These are phyloP conservation scores for Acer campestre DNA, from an alignment of 345 rosid genomes.

Conservation along the genomic window DNA sequence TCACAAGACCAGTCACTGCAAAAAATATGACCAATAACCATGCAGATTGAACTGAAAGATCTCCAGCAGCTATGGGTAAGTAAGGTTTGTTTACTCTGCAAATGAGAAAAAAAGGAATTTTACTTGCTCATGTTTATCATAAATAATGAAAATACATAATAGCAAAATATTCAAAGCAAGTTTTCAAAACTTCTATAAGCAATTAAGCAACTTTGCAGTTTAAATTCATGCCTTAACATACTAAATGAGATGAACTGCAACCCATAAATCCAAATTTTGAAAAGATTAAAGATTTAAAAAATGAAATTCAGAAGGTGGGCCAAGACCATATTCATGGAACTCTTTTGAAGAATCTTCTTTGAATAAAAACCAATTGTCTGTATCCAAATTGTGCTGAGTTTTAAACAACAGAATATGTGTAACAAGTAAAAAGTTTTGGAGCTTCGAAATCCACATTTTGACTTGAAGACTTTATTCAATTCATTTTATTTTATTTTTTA, in stretches of 20 bases:
- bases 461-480: slow-evolving; percentile 9
- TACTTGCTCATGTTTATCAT: background rate
- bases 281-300: background rate
- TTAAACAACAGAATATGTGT: background rate
- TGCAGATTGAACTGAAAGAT: slow-evolving; percentile 87
- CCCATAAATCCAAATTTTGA: slow-evolving; percentile 1
- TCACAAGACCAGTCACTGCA: slow-evolving; percentile 68
- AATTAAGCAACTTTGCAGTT: background rate
- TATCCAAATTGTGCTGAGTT: background rate
- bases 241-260: background rate
- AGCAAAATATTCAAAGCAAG: slow-evolving; percentile 2
- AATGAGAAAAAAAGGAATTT: slow-evolving; percentile 22
- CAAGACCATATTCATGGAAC: background rate
- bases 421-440: background rate
- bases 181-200: background rate
- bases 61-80: slow-evolving; percentile 98
- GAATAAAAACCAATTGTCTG: background rate
- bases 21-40: slow-evolving; percentile 86
- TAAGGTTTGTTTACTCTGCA: slow-evolving; percentile 98
- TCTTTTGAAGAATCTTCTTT: background rate
- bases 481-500: background rate
- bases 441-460: background rate
- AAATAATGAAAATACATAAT: background rate
- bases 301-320: background rate
- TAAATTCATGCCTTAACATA: background rate